phyloP scores from a whole-genome alignment of 1,139 yeast genomes.

The Blastobotrys niveus region DNA sequence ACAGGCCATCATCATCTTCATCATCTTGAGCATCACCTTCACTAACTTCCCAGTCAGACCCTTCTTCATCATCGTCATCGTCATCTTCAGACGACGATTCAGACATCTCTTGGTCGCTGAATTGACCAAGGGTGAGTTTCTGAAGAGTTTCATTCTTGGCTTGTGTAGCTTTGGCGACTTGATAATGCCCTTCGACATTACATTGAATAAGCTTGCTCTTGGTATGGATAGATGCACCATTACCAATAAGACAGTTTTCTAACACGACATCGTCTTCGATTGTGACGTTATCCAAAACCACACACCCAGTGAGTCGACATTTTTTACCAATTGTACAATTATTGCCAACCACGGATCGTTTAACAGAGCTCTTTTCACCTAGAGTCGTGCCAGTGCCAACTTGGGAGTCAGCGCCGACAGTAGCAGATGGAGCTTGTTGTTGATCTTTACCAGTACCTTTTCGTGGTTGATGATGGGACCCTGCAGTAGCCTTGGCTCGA shows the following conservation, averaged over 20 bases:
- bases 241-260: constrained; percentile 87
- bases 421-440: constrained; percentile 53
- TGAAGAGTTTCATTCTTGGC: constrained; percentile 81
- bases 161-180: constrained; percentile 51
- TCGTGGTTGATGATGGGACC: not conserved
- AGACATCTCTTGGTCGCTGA: constrained; percentile 17
- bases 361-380: constrained; percentile 79
- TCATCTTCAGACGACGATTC: constrained; percentile 26
- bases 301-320: constrained; percentile 83
- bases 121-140: constrained; percentile 38
- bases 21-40: constrained; percentile 29
- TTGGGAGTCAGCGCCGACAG: constrained; percentile 81
- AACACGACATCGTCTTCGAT: constrained; percentile 67
- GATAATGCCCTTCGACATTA: constrained; percentile 75
- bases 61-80: constrained; percentile 31
- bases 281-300: constrained; percentile 62
- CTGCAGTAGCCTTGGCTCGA: constrained; percentile 18
- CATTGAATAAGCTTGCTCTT: constrained; percentile 48
- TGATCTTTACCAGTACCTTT: constrained; percentile 15
- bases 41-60: constrained; percentile 17
- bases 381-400: constrained; percentile 56
- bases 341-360: constrained; percentile 75
- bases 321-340: constrained; percentile 74
- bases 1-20: constrained; percentile 37
- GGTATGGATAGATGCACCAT: constrained; percentile 50